phyloP scores from a whole-genome alignment of 257 asterid genomes.

The Anisodus acutangulus region DNA sequence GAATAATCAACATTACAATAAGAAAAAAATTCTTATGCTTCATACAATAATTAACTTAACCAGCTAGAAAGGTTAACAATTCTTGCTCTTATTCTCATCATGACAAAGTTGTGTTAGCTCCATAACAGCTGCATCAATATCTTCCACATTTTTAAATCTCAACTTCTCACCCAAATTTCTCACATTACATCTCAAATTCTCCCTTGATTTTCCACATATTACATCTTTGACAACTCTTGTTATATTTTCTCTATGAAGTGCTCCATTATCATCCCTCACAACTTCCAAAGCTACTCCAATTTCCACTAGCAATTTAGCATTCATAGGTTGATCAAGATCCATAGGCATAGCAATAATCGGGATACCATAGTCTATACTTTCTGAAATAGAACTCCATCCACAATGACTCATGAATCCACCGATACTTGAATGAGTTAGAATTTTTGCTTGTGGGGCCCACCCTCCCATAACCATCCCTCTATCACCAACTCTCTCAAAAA shows the following conservation, averaged over 20 bases:
- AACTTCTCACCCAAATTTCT: conserved; percentile 35
- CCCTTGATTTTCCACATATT: conserved; percentile 44
- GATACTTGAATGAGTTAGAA: conserved; percentile 37
- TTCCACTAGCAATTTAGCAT: conserved; percentile 52
- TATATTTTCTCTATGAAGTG: conserved; percentile 34
- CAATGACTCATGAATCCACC: conserved; percentile 55
- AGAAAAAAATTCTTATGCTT: not conserved
- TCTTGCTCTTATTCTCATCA: not conserved
- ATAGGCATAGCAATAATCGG: conserved; percentile 53
- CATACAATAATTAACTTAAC: not conserved
- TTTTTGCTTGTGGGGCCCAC: conserved; percentile 56
- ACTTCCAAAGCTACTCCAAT: conserved; percentile 55
- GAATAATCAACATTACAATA: not conserved
- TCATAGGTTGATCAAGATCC: conserved; percentile 60
- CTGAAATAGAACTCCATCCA: conserved; percentile 52
- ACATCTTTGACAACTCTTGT: conserved; percentile 44
- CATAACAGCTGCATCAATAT: conserved; percentile 41
- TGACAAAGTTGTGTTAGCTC: conserved; percentile 34
- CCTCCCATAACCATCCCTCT: conserved; percentile 53
- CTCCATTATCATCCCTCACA: conserved; percentile 37
- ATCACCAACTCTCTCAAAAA: conserved; percentile 36
- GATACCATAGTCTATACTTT: conserved; percentile 48
- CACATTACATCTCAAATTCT: conserved; percentile 35
- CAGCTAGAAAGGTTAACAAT: not conserved
- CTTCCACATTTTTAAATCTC: conserved; percentile 33